Evolutionary conservation across 2,329 filamentous ascomycete genomes (phyloP).

Genomic region (Fusarium equiseti): DNA sequence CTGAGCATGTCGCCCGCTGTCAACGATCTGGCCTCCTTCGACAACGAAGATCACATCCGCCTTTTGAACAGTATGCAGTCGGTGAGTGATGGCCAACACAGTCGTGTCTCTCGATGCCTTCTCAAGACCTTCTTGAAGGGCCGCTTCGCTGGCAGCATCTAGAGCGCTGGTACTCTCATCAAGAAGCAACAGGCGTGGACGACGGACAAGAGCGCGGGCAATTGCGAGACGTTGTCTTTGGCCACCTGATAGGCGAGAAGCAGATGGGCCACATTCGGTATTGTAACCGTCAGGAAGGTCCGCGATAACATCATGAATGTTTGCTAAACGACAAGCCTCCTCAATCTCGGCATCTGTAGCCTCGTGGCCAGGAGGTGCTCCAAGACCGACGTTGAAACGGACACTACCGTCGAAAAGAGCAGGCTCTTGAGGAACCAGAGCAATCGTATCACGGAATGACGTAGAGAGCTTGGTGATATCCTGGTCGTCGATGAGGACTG

Average conservation of each 20-base stretch:
- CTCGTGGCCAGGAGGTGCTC: slow-evolving; percentile 65
- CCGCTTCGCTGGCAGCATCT: slow-evolving; percentile 75
- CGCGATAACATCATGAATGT: slow-evolving; percentile 77
- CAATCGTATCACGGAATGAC: slow-evolving; percentile 64
- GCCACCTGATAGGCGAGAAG: slow-evolving; percentile 79
- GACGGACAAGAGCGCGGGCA: slow-evolving; percentile 78
- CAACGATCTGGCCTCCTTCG: slow-evolving; percentile 64
- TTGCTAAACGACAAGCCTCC: slow-evolving; percentile 73
- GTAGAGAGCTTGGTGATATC: slow-evolving; percentile 57
- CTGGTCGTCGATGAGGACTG: slow-evolving; percentile 57
- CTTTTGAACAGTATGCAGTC: slow-evolving; percentile 66
- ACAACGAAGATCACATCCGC: slow-evolving; percentile 69
- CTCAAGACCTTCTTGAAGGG: slow-evolving; percentile 76
- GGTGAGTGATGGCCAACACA: slow-evolving; percentile 69
- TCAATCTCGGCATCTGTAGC: slow-evolving; percentile 72
- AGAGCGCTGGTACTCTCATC: slow-evolving; percentile 86
- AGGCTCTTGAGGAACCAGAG: slow-evolving; percentile 68
- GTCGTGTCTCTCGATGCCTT: slow-evolving; percentile 64
- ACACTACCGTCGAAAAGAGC: slow-evolving; percentile 69
- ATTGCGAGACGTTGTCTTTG: slow-evolving; percentile 84
- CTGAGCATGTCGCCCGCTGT: slow-evolving; percentile 65
- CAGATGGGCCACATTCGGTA: slow-evolving; percentile 76
- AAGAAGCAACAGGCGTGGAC: slow-evolving; percentile 78
- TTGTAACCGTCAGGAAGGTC: slow-evolving; percentile 74
- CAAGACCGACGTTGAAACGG: slow-evolving; percentile 67